Evolutionary conservation across 208 protist genomes (phyloP).

Genomic region (Trypanosoma melophagium): DNA sequence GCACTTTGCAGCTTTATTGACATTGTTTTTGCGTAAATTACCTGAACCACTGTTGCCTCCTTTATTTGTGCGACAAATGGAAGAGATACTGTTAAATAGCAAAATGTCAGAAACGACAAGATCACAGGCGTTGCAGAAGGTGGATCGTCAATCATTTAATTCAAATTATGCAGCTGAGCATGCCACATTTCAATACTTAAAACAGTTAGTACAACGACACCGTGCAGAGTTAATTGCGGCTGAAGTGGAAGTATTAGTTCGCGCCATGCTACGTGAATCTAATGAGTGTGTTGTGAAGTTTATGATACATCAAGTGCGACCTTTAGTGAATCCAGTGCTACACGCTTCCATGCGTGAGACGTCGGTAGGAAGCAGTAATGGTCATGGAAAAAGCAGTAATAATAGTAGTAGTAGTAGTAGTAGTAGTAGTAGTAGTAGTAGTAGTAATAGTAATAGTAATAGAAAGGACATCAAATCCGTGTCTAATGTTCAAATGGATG

Average conservation of each 20-base stretch:
- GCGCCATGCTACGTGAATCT: conserved; percentile 16
- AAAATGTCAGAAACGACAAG: conserved; percentile 5
- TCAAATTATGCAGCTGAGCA: conserved; percentile 10
- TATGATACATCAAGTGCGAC: conserved; percentile 23
- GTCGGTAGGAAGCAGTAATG: not conserved
- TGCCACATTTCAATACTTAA: conserved; percentile 24
- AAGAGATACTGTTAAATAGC: conserved; percentile 29
- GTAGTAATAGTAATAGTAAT: no score
- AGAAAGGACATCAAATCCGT: no score
- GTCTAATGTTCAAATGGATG: no score
- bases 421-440: not conserved
- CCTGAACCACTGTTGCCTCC: conserved; percentile 44
- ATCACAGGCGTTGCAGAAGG: conserved; percentile 14
- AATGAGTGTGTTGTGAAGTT: conserved; percentile 18
- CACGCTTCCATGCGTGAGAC: not conserved
- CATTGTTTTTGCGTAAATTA: conserved; percentile 36
- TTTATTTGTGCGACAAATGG: conserved; percentile 46
- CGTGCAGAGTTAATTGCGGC: conserved; percentile 35
- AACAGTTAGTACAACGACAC: conserved; percentile 25
- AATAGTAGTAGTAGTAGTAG: not conserved
- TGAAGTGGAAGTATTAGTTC: conserved; percentile 36
- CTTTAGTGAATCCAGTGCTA: conserved; percentile 15
- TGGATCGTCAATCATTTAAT: conserved; percentile 17
- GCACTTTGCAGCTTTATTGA: conserved; percentile 31
- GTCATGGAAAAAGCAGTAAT: not conserved